Conservation (phyloP, 2,329 filamentous ascomycete genomes). For the Scytalidium lignicola region DNA sequence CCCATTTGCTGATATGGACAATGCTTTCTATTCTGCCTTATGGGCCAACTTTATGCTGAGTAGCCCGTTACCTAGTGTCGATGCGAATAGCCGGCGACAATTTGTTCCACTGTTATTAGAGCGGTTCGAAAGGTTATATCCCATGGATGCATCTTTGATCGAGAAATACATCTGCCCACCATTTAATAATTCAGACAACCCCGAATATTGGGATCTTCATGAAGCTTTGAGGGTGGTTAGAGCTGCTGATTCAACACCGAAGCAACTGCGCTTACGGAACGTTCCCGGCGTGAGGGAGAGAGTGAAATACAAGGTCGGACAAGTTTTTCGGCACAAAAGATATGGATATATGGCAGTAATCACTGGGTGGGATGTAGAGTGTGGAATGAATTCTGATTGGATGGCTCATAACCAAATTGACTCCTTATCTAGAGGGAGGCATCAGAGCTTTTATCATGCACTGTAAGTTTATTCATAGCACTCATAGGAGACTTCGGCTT, state of each 20-base stretch:
- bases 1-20: constrained; percentile 29
- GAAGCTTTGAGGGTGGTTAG: constrained; percentile 51
- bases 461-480: constrained; percentile 57
- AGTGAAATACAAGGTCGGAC: constrained; percentile 68
- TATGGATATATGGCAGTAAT: constrained; percentile 79
- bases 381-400: constrained; percentile 52
- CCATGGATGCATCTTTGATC: constrained; percentile 33
- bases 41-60: constrained; percentile 32
- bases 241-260: constrained; percentile 49
- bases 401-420: constrained; percentile 60
- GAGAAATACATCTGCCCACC: constrained; percentile 30
- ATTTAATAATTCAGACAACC: constrained; percentile 25
- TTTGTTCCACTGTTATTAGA: constrained; percentile 30
- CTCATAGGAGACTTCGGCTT: constrained; percentile 8
- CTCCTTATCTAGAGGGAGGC: constrained; percentile 49
- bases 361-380: constrained; percentile 70
- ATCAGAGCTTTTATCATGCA: constrained; percentile 78
- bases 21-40: constrained; percentile 32
- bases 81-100: constrained; percentile 20
- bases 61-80: constrained; percentile 15
- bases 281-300: constrained; percentile 20
- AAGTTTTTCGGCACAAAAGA: constrained; percentile 76
- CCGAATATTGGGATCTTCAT: constrained; percentile 33
- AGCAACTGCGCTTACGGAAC: constrained; percentile 33
- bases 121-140: constrained; percentile 30